Evolutionary conservation across 1,284 basidiomycete genomes (phyloP).

Genomic region (Trametes hirsuta): DNA sequence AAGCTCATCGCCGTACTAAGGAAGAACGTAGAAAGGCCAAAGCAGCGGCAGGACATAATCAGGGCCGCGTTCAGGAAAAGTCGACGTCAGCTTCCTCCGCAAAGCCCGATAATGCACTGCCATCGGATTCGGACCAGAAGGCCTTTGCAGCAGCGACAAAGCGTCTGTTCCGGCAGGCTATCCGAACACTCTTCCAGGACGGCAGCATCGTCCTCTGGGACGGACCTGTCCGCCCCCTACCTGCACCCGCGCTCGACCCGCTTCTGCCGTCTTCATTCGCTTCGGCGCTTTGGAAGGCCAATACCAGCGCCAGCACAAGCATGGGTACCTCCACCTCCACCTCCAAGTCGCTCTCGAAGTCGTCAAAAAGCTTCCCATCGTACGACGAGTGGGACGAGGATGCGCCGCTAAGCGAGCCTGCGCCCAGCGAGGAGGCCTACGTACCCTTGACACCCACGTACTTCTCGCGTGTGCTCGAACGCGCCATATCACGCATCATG

Average conservation of each 20-base stretch:
- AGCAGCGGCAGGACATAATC: constrained; percentile 4
- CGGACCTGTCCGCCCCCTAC: constrained; percentile 46
- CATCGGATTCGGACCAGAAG: constrained; percentile 41
- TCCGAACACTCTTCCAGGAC: constrained; percentile 64
- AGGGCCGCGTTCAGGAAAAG: background rate
- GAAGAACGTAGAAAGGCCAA: constrained; percentile 43
- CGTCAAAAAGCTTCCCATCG: background rate
- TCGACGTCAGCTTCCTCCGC: background rate
- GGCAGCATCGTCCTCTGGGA: constrained; percentile 72
- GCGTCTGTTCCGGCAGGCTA: constrained; percentile 62
- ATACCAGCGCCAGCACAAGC: constrained; percentile 33
- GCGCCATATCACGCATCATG: constrained; percentile 45
- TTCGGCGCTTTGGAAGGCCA: constrained; percentile 46
- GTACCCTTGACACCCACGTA: constrained; percentile 57
- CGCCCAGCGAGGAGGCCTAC: constrained; percentile 62
- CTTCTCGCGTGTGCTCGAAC: constrained; percentile 51
- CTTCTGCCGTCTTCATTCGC: constrained; percentile 11
- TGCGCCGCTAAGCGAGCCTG: constrained; percentile 62
- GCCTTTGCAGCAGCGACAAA: constrained; percentile 36
- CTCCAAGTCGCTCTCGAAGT: background rate
- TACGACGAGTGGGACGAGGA: constrained; percentile 43
- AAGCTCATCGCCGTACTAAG: constrained; percentile 51
- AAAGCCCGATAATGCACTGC: constrained; percentile 14
- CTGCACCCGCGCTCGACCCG: constrained; percentile 20
- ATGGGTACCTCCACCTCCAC: constrained; percentile 32